A percentile compares a stretch with the other conserved stretches of the same genome.
Evolutionary conservation across 2,329 filamentous ascomycete genomes (phyloP).

Genomic region (Trichoderma koningii): DNA sequence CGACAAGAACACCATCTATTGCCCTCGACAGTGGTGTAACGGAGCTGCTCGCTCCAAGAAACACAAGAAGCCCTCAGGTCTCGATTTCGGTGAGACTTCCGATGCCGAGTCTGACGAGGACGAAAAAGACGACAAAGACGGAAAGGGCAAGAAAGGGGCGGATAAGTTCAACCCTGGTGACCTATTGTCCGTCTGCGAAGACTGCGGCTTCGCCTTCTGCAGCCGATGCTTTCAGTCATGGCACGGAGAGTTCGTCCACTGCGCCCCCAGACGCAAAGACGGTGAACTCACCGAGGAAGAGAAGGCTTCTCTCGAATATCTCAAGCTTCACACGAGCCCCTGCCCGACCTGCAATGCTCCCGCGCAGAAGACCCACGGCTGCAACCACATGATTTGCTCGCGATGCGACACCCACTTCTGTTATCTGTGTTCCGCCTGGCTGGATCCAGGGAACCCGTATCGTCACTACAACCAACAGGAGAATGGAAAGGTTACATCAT

Average conservation of each 20-base stretch:
- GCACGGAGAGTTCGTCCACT: conserved; percentile 83
- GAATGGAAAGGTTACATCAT: conserved; percentile 57
- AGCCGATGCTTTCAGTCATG: conserved; percentile 70
- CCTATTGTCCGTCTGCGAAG: conserved; percentile 80
- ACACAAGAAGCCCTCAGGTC: conserved; percentile 69
- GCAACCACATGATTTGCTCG: conserved; percentile 96
- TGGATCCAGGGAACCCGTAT: conserved; percentile 80
- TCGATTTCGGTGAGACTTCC: conserved; percentile 60
- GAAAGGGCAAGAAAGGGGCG: conserved; percentile 30
- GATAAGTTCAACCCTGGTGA: conserved; percentile 55
- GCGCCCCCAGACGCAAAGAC: conserved; percentile 64
- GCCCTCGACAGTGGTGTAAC: conserved; percentile 89
- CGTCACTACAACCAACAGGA: conserved; percentile 76
- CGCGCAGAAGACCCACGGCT: conserved; percentile 87
- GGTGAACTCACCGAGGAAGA: conserved; percentile 81
- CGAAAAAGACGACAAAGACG: conserved; percentile 15
- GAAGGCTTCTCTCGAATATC: conserved; percentile 81
- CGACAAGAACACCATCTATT: conserved; percentile 90
- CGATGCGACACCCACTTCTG: conserved; percentile 92
- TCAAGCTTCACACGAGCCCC: conserved; percentile 76
- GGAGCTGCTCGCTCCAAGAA: conserved; percentile 78
- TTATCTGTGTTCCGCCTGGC: conserved; percentile 88
- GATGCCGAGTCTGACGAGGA: conserved; percentile 50
- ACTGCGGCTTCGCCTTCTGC: conserved; percentile 90
- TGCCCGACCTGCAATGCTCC: conserved; percentile 87